Evolutionary conservation across 768 basidiomycete species (phyloP).

Genomic region (Agrocybe praecox): DNA sequence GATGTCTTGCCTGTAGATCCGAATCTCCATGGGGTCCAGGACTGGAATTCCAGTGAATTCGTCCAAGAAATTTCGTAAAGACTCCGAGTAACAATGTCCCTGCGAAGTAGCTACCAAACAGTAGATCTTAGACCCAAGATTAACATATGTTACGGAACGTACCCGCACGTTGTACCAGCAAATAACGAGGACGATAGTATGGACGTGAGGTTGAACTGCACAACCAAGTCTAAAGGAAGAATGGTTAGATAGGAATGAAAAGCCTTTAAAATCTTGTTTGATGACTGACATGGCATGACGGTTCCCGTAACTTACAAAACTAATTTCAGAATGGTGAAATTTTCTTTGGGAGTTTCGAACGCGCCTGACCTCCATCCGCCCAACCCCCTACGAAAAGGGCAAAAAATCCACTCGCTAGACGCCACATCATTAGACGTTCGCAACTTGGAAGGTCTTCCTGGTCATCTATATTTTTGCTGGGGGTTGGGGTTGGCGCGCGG

Average conservation of each 20-base stretch:
- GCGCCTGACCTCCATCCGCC: conserved; percentile 45
- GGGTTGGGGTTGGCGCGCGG: not conserved
- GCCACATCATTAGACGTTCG: conserved; percentile 32
- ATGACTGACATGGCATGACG: conserved; percentile 48
- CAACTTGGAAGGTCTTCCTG: not conserved
- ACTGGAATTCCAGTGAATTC: conserved; percentile 25
- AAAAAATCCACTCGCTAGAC: conserved; percentile 42
- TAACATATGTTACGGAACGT: not conserved
- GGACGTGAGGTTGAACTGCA: conserved; percentile 47
- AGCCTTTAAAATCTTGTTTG: not conserved
- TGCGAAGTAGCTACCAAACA: conserved; percentile 38
- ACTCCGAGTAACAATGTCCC: conserved; percentile 50
- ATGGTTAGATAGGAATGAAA: not conserved
- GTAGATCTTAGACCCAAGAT: not conserved
- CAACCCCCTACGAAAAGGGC: conserved; percentile 53
- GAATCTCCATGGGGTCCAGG: conserved; percentile 4
- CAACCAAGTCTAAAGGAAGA: conserved; percentile 43
- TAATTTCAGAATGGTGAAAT: too few species aligned
- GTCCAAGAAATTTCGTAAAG: conserved; percentile 41
- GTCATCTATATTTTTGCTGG: conserved; percentile 5
- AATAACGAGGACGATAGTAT: conserved; percentile 55
- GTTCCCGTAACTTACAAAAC: conserved; percentile 50
- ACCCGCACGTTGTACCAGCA: conserved; percentile 52
- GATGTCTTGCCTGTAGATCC: conserved; percentile 42
- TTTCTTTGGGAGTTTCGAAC: too few species aligned